Percentiles rank a stretch among this genome's conserved stretches.
phyloP scores from a whole-genome alignment of 768 basidiomycete genomes.

The Albatrellus ellisii region DNA sequence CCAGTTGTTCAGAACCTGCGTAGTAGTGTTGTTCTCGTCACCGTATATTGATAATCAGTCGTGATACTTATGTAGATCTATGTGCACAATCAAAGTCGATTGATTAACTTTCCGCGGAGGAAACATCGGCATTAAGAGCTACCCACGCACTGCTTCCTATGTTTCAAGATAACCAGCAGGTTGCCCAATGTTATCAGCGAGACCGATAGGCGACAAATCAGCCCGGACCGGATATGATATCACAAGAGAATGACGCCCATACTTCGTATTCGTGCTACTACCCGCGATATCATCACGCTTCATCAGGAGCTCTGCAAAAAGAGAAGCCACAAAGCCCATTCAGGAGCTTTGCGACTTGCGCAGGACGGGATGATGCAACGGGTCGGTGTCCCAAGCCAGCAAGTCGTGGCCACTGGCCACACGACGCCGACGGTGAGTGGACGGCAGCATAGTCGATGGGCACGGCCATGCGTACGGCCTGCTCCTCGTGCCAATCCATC shows the following conservation, averaged over 20 bases:
- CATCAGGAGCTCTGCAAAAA: conserved; percentile 23
- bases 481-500: conserved; percentile 39
- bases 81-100: not conserved
- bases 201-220: conserved; percentile 29
- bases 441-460: conserved; percentile 7
- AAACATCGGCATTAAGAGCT: too few species aligned
- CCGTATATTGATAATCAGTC: conserved; percentile 80
- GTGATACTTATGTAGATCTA: conserved; percentile 77
- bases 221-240: not conserved
- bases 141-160: conserved; percentile 54
- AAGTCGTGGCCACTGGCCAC: conserved; percentile 54
- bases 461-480: conserved; percentile 19
- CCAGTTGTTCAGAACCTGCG: conserved; percentile 65
- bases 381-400: conserved; percentile 53
- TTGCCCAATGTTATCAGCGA: conserved; percentile 53
- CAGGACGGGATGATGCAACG: conserved; percentile 37
- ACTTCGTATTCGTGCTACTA: conserved; percentile 43
- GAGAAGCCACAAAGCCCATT: conserved; percentile 19
- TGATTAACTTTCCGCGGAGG: not conserved
- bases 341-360: conserved; percentile 23
- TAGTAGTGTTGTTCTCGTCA: conserved; percentile 50
- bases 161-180: conserved; percentile 57
- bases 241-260: conserved; percentile 3
- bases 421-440: conserved; percentile 15
- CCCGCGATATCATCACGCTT: conserved; percentile 46